Conservation (phyloP, 2,329 filamentous ascomycete genomes). For the Colletotrichum liaoningense region DNA sequence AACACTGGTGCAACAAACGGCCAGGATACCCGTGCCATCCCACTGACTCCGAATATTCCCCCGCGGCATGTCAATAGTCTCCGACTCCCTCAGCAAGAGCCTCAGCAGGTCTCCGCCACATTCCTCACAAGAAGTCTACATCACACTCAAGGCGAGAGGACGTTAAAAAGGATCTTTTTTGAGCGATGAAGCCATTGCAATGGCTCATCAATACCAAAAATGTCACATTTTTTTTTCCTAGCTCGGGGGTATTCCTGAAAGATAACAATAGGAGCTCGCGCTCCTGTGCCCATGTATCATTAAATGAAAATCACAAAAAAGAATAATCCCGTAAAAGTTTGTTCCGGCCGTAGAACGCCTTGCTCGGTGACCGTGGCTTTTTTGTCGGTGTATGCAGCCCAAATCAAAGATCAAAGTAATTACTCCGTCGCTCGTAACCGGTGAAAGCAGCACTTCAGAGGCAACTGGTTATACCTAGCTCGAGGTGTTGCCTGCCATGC, state of each 20-base stretch:
- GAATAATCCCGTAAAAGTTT: not conserved
- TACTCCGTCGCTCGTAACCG: not conserved
- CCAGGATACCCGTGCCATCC: not conserved
- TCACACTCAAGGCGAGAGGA: too few relatives aligned
- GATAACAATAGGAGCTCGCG: not conserved
- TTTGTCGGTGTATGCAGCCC: not conserved
- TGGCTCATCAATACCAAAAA: not conserved
- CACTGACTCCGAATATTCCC: not conserved
- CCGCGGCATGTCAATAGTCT: not conserved
- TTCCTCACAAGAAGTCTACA: too few relatives aligned
- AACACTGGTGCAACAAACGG: not conserved
- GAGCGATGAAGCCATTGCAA: too few relatives aligned
- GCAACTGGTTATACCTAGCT: too few relatives aligned
- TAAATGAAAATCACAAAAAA: not conserved
- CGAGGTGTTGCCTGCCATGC: too few relatives aligned
- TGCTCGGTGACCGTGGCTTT: not conserved
- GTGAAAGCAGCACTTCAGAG: not conserved
- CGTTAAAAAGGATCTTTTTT: too few relatives aligned
- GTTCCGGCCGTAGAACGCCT: not conserved
- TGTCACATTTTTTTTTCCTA: not conserved
- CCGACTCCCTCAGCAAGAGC: too few relatives aligned
- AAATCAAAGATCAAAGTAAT: not conserved
- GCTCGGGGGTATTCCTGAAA: not conserved
- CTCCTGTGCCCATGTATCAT: not conserved
- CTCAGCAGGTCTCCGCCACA: too few relatives aligned